Conservation (phyloP, 306 rosid species). For the Acmispon strigosus region DNA sequence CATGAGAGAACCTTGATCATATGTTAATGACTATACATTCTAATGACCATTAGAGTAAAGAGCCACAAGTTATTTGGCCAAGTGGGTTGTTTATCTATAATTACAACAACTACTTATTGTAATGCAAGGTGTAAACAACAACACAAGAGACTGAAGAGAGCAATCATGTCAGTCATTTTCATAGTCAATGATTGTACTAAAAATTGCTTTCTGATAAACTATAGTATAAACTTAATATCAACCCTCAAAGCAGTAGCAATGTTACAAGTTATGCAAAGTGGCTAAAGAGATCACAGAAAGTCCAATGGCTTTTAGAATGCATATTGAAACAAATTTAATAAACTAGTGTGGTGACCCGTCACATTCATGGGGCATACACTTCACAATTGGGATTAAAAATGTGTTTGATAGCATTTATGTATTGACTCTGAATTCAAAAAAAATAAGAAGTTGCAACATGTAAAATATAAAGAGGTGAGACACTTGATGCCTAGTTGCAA, state of each 20-base stretch:
- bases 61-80: no score
- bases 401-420: no score
- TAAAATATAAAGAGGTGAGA: no score
- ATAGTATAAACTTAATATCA: background rate
- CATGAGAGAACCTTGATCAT: background rate
- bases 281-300: background rate
- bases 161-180: background rate
- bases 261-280: background rate
- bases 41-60: background rate
- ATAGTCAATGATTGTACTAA: background rate
- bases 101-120: no score
- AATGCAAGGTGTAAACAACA: no score
- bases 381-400: no score
- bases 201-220: background rate
- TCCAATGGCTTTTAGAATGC: background rate
- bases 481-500: background rate
- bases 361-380: no score
- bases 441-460: no score
- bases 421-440: no score
- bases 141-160: background rate
- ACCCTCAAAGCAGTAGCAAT: background rate
- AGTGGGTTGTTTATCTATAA: no score
- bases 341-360: no score
- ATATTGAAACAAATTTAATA: background rate
- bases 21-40: background rate